Evolutionary conservation across 2,329 filamentous ascomycete genomes (phyloP), one percentile per base, ranked within the genome.

Genomic region (Niveomyces coronatus): DNA sequence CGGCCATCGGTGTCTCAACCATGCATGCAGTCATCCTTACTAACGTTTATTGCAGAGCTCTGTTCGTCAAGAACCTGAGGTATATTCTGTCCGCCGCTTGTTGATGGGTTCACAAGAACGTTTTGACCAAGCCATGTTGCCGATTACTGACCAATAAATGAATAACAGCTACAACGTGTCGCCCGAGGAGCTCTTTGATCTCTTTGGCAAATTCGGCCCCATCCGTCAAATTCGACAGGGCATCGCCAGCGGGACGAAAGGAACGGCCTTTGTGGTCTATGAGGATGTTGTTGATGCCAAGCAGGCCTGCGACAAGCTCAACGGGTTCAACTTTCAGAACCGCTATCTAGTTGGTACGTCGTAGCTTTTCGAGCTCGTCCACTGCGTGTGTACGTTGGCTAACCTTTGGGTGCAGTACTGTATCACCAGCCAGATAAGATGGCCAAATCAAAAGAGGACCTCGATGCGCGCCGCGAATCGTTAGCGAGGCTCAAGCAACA

Each of bases 21-120:
- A 30, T 16, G 13, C 15, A 4, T 6, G 3, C 26, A 11, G 26
- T 8, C 10, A 11, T 13, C 24, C 29, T 45, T 44, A 46, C 62
- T 65, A 50, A 65, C 61, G 17, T 9, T 5, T 41, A 48, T 41
- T 49, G 47, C 52, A 94, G 89, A 81, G 89, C 91, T 82, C 85
- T 98, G 72, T 96, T 96, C 78, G 89, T 96, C 58, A 96, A 96
- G 85, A 96, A 98, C 78, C 78, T 96, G 71, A 94, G 85, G 86
- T 93, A 65, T 42, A 39, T 33, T 41, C 41, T 31, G 37, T 17
- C 24, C 37, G 26, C 34, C 16, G 22, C 45, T 28, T 20, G 39
- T 37, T 19, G 23, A 24, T 8, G 13, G 23, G 23, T 8, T 24
- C 8, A 24, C 8, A 24, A 24, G 13, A 24, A 24, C 23, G 23